Conservation (phyloP, 371 early-diverging fungal genomes). For the Rhizopus microsporus region DNA sequence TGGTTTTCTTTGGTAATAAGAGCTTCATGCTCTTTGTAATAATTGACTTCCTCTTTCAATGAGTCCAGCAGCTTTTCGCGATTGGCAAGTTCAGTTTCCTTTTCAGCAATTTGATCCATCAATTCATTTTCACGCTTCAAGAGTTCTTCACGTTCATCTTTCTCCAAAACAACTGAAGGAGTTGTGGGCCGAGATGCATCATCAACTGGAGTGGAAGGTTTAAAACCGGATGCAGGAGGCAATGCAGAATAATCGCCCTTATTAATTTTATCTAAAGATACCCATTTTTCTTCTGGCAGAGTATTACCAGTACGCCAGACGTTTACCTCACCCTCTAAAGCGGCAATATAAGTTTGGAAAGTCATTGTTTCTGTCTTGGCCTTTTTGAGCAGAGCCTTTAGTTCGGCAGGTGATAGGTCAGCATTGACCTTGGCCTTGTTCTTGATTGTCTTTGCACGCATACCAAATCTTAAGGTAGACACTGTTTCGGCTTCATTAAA, state of each 20-base stretch:
- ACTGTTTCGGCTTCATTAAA: constrained; percentile 97
- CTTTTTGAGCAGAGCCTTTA: constrained; percentile 90
- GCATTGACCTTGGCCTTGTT: constrained; percentile 98
- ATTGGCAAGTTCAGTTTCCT: constrained; percentile 69
- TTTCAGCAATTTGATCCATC: constrained; percentile 87
- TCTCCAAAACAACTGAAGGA: constrained; percentile 73
- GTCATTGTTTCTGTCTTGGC: constrained; percentile 78
- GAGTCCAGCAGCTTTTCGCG: constrained; percentile 59
- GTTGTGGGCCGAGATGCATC: constrained; percentile 73
- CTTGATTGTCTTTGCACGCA: constrained; percentile 97
- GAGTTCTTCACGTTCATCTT: constrained; percentile 94
- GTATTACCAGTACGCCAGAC: constrained; percentile 86
- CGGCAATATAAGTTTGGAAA: constrained; percentile 79
- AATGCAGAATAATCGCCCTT: constrained; percentile 49
- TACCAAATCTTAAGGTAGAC: constrained; percentile 95
- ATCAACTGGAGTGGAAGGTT: constrained; percentile 30
- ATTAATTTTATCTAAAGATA: constrained; percentile 66
- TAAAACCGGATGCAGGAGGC: constrained; percentile 54
- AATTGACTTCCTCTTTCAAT: constrained; percentile 67
- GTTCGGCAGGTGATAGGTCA: constrained; percentile 89
- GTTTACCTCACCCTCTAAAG: constrained; percentile 84
- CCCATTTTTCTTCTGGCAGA: constrained; percentile 77
- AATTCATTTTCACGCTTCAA: constrained; percentile 93
- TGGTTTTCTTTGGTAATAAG: constrained; percentile 67
- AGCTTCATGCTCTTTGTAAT: constrained; percentile 61